Base-by-base conservation (phyloP, 345 rosid species). In the Linum tenue region DNA sequence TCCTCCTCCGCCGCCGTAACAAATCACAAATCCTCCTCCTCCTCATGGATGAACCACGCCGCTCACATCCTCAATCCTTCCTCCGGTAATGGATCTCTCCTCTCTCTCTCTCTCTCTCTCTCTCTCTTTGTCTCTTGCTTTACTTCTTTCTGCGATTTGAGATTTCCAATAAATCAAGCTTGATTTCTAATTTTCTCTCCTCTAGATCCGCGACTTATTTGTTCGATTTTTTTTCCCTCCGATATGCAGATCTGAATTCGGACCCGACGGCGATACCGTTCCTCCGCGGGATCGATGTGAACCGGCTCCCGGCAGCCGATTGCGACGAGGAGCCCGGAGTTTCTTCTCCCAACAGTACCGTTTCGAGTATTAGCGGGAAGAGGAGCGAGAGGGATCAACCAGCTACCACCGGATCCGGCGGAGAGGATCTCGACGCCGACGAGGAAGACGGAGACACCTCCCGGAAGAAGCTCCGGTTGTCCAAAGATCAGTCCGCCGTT, bases 391-490 rank as follows among this genome's bases (percentile, higher is more conserved):
- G 97, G 50, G 99, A 90, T 22, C 31, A 22, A 22, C 31, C 31
- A 22, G 31, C 31, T 22, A 22, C 31, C 31, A 22, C 31, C 31
- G 31, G 31, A 72, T 75, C 73, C 38, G 82, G 79, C 66, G 88
- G 84, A 48, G 89, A 86, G 0, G 96, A 84, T 40, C 75, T 71
- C 35, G 92, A 88, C 31, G 72, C 92, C 37, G 99, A 95, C 7
- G 98, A 95, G 41, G 99, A 91, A 69, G 96, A 87, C 15, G 97
- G 97, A 5, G 98, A 91, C 36, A 85, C 76, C 55, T 95, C 91
- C 1, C 86, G 97, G 64, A 95, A 95, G 83, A 95, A 95, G 67
- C 96, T 95, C 53, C 79, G 99, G 73, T 80, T 95, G 8, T 86
- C 97, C 4, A 91, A 87, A 82, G 98, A 89, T 67, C 99, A 95